Evolutionary conservation across 2,329 filamentous ascomycete species (phyloP).

Genomic region (Ilyonectria sp.): DNA sequence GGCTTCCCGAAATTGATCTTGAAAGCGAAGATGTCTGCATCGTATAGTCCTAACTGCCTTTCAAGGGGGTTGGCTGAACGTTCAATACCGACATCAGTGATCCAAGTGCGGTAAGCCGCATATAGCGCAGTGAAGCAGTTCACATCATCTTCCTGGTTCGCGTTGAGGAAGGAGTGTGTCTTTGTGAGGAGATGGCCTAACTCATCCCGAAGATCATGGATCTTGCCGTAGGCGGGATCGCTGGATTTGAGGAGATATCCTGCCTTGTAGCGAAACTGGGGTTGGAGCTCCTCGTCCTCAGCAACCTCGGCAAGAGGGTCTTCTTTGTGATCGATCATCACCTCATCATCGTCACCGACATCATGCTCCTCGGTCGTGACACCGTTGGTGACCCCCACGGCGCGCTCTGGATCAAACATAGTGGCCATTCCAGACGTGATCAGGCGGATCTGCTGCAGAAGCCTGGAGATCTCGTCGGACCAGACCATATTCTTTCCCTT

Average conservation of each 20-base stretch:
- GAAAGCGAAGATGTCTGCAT: conserved; percentile 90
- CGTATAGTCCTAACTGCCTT: conserved; percentile 85
- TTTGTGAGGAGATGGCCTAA: conserved; percentile 86
- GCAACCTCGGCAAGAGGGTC: conserved; percentile 74
- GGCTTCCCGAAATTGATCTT: conserved; percentile 96
- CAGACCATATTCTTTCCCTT: conserved; percentile 98
- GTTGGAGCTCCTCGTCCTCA: conserved; percentile 86
- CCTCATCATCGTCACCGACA: conserved; percentile 66
- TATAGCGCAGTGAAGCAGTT: conserved; percentile 95
- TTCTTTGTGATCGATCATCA: conserved; percentile 65
- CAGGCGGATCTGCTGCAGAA: conserved; percentile 89
- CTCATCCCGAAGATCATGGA: conserved; percentile 86
- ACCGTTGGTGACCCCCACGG: conserved; percentile 67
- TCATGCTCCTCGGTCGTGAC: conserved; percentile 66
- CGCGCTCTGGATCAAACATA: conserved; percentile 86
- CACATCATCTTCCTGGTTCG: conserved; percentile 94
- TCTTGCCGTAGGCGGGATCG: conserved; percentile 75
- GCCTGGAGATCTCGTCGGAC: conserved; percentile 95
- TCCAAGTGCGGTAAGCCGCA: conserved; percentile 94
- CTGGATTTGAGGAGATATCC: conserved; percentile 80
- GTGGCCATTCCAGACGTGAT: conserved; percentile 91
- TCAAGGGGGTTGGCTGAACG: conserved; percentile 94
- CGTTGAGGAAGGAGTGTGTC: conserved; percentile 86
- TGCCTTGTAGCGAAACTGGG: conserved; percentile 89
- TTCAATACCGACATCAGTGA: conserved; percentile 97